Evolutionary conservation across 345 rosid genomes (phyloP).

Genomic region (Gossypium rotundifolium): DNA sequence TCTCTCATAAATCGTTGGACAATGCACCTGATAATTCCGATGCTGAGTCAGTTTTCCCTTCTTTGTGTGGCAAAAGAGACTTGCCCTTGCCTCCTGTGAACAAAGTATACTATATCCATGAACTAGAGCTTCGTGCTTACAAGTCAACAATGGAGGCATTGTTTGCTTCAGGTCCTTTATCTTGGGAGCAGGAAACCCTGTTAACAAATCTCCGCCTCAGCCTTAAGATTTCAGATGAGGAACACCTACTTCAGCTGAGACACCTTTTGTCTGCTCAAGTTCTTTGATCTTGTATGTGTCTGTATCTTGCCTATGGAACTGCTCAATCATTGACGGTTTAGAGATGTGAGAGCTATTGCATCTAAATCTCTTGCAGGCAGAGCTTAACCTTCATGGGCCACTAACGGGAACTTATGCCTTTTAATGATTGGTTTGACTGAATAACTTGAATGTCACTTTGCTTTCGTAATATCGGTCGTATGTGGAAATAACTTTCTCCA

Average conservation of each 20-base stretch:
- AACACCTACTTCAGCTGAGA: constrained; percentile 33
- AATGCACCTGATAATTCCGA: constrained; percentile 17
- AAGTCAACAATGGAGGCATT: constrained; percentile 32
- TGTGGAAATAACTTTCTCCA: background rate
- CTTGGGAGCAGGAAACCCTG: constrained; percentile 40
- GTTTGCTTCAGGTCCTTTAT: constrained; percentile 41
- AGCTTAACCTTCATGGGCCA: background rate
- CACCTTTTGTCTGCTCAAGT: constrained; percentile 30
- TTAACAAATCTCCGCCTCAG: constrained; percentile 36
- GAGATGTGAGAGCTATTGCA: constrained; percentile 2
- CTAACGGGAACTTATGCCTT: constrained; percentile 6
- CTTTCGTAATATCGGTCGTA: background rate
- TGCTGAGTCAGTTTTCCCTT: constrained; percentile 30
- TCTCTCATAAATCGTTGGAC: constrained; percentile 11
- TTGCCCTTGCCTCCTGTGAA: constrained; percentile 8
- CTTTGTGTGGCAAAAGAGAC: constrained; percentile 10
- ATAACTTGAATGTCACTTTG: constrained; percentile 5
- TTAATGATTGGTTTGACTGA: constrained; percentile 4
- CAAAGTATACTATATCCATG: constrained; percentile 25
- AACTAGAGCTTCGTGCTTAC: constrained; percentile 32
- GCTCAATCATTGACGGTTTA: background rate
- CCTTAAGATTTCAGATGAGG: constrained; percentile 43
- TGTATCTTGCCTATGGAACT: background rate
- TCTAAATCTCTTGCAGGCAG: background rate
- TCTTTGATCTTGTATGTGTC: background rate